Conservation (phyloP, 176 grass and related monocot species). For the Alopecurus myosuroides region DNA sequence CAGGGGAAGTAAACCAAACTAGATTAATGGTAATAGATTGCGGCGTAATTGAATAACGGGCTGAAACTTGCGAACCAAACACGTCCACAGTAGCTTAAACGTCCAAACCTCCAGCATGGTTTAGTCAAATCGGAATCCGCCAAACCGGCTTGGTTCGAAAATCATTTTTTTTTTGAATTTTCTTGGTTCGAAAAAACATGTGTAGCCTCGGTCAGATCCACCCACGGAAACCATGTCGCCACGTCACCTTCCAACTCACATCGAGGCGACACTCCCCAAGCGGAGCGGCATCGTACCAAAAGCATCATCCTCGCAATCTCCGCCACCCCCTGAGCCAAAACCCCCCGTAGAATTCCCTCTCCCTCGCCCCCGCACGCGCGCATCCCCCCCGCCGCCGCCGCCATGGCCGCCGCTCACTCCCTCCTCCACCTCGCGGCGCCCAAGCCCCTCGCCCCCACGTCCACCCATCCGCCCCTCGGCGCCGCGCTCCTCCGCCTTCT, state of each 20-base stretch:
- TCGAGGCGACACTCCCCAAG: not conserved
- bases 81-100: too few species aligned
- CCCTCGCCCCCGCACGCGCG: not conserved
- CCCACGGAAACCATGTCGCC: not conserved
- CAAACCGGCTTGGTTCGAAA: not conserved
- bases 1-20: too few species aligned
- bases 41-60: too few species aligned
- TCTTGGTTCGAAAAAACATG: too few species aligned
- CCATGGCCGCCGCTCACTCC: slow-evolving; percentile 25
- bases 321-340: slow-evolving; percentile 3
- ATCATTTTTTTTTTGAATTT: too few species aligned
- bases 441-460: not conserved
- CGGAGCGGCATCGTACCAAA: not conserved
- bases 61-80: too few species aligned
- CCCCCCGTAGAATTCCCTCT: not conserved
- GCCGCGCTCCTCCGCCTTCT: not conserved
- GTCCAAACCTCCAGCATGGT: too few species aligned
- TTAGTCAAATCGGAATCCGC: not conserved
- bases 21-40: too few species aligned
- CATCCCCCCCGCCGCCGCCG: slow-evolving; percentile 12
- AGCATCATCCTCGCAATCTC: slow-evolving; percentile 35
- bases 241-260: not conserved
- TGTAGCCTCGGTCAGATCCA: not conserved
- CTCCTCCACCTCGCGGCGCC: slow-evolving; percentile 7
- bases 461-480: not conserved